Evolutionary conservation across 2,329 filamentous ascomycete genomes (phyloP).

Genomic region (Berkeleyomyces rouxiae): DNA sequence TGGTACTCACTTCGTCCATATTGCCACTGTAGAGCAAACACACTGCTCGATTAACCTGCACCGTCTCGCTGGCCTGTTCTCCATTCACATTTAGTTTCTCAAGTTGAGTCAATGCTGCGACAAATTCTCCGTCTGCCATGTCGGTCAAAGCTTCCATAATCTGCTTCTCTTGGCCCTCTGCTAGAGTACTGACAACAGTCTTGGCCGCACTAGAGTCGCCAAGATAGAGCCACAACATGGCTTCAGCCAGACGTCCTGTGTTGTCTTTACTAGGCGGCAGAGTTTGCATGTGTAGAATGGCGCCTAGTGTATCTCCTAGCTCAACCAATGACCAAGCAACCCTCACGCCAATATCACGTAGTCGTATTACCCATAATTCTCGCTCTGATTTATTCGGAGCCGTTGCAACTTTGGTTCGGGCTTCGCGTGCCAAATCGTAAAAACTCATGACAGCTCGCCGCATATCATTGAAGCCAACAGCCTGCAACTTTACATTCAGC

Average conservation of each 20-base stretch:
- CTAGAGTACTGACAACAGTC: constrained; percentile 27
- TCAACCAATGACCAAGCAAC: constrained; percentile 55
- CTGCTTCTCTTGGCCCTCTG: constrained; percentile 24
- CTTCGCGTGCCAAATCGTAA: constrained; percentile 73
- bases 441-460: constrained; percentile 76
- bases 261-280: constrained; percentile 29
- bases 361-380: constrained; percentile 51
- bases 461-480: constrained; percentile 70
- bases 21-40: constrained; percentile 67
- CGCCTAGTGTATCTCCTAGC: constrained; percentile 76
- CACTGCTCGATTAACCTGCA: constrained; percentile 68
- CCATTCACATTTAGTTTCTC: constrained; percentile 26
- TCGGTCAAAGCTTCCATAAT: constrained; percentile 52
- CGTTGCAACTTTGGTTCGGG: constrained; percentile 41
- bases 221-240: constrained; percentile 60
- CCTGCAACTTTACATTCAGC: constrained; percentile 67
- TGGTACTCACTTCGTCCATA: constrained; percentile 45
- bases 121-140: constrained; percentile 64
- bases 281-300: constrained; percentile 52
- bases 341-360: constrained; percentile 57
- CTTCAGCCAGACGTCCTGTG: constrained; percentile 32
- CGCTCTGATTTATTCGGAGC: constrained; percentile 33
- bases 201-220: constrained; percentile 59
- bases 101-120: constrained; percentile 47
- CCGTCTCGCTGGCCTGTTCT: constrained; percentile 43